A percentile compares a stretch with the other conserved stretches of the same genome.
Evolutionary conservation across 106 monocot species (phyloP).

Genomic region (Allium sativum): DNA sequence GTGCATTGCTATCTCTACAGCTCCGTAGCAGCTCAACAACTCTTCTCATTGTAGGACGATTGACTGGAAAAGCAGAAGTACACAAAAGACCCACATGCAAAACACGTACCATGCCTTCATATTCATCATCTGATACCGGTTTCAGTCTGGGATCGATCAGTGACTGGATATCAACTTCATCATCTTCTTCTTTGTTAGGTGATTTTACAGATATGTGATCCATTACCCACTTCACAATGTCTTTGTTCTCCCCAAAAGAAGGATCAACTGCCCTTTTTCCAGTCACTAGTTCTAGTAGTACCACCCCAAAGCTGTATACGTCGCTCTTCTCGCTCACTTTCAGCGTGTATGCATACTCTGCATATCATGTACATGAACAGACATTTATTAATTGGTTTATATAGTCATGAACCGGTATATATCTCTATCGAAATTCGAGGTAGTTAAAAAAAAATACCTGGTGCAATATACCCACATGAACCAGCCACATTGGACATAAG

Average conservation of each 20-base stretch:
- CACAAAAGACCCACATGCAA: conserved; percentile 39
- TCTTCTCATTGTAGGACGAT: conserved; percentile 44
- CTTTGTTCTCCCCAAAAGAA: conserved; percentile 28
- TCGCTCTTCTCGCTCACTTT: conserved; percentile 58
- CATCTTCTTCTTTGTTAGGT: background rate
- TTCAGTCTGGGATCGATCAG: conserved; percentile 28
- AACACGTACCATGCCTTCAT: conserved; percentile 32
- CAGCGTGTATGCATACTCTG: conserved; percentile 55
- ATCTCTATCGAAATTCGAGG: too few relatives aligned
- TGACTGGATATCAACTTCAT: conserved; percentile 1
- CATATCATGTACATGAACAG: background rate
- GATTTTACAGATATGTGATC: conserved; percentile 8
- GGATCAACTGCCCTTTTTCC: conserved; percentile 37
- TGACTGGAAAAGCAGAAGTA: conserved; percentile 36
- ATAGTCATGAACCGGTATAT: background rate
- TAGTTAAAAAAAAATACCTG: conserved; percentile 33
- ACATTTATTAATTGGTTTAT: too few relatives aligned
- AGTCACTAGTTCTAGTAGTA: conserved; percentile 47
- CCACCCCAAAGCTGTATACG: conserved; percentile 49
- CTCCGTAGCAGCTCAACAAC: conserved; percentile 43
- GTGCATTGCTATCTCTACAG: conserved; percentile 7
- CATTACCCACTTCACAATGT: conserved; percentile 38
- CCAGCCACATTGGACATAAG: conserved; percentile 30
- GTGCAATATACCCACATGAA: conserved; percentile 55
- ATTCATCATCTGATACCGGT: conserved; percentile 11